A percentile compares a stretch with the other conserved stretches of the same genome.
Conservation (phyloP, 2,329 filamentous ascomycete species). For the Neurospora sp. region DNA sequence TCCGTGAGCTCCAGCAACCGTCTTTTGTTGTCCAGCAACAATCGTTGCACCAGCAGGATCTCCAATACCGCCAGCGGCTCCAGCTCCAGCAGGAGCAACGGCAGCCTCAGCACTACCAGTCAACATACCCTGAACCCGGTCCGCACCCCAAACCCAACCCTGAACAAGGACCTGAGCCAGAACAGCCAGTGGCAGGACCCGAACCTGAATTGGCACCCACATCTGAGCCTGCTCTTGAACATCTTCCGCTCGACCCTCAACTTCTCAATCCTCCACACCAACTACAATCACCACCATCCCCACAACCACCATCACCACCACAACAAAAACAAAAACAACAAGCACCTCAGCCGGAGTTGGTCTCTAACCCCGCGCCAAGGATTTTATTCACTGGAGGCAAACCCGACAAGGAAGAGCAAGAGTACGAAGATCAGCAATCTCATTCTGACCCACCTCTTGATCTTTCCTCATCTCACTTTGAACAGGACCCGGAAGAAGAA, state of each 20-base stretch:
- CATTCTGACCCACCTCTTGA: background rate
- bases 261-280: background rate
- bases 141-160: conserved; percentile 6
- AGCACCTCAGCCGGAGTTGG: background rate
- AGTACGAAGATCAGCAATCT: background rate
- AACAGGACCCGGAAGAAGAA: conserved; percentile 1
- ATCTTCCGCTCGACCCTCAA: background rate
- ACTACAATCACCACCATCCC: background rate
- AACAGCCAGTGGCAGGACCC: conserved; percentile 4
- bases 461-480: background rate
- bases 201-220: conserved; percentile 6
- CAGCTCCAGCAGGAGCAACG: background rate
- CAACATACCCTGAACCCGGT: conserved; percentile 5
- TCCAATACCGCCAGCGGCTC: background rate
- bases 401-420: background rate
- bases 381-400: background rate
- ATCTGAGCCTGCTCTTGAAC: conserved; percentile 1
- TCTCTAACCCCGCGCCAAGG: background rate
- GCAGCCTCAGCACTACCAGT: background rate
- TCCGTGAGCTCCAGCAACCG: background rate
- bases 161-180: conserved; percentile 7
- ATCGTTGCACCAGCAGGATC: background rate
- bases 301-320: background rate
- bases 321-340: conserved; percentile 1
- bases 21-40: background rate